phyloP scores from a whole-genome alignment of 352 stramenopile species.

The Blastocystis sp. region DNA sequence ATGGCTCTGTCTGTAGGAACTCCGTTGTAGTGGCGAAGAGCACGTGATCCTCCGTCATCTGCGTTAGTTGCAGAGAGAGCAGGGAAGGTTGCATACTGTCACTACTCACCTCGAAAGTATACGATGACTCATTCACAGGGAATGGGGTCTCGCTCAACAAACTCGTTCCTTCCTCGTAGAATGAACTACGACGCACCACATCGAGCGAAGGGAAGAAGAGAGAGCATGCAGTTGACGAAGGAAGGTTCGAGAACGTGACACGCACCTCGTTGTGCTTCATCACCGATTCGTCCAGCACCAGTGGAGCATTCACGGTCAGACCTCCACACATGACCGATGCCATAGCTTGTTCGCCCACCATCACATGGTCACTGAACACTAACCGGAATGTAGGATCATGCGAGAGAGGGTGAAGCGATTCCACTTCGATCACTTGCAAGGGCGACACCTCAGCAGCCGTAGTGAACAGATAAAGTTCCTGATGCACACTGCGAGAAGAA shows the following conservation, averaged over 20 bases:
- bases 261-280: not conserved
- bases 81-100: not conserved
- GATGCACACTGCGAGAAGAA: not conserved
- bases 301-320: not conserved
- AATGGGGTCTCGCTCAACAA: slow-evolving; percentile 1
- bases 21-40: not conserved
- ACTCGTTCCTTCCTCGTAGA: not conserved
- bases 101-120: not conserved
- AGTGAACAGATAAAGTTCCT: not conserved
- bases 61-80: not conserved
- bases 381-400: not conserved
- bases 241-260: not conserved
- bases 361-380: not conserved
- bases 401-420: not conserved
- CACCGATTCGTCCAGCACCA: not conserved
- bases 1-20: not conserved
- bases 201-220: slow-evolving; percentile 19
- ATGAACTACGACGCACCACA: not conserved
- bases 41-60: not conserved
- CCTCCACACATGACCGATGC: not conserved
- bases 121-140: not conserved
- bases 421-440: not conserved
- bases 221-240: not conserved
- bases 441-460: not conserved
- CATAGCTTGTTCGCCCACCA: not conserved